Conservation (phyloP, 1,284 basidiomycete genomes). For the Sanghuangporus weigelae region DNA sequence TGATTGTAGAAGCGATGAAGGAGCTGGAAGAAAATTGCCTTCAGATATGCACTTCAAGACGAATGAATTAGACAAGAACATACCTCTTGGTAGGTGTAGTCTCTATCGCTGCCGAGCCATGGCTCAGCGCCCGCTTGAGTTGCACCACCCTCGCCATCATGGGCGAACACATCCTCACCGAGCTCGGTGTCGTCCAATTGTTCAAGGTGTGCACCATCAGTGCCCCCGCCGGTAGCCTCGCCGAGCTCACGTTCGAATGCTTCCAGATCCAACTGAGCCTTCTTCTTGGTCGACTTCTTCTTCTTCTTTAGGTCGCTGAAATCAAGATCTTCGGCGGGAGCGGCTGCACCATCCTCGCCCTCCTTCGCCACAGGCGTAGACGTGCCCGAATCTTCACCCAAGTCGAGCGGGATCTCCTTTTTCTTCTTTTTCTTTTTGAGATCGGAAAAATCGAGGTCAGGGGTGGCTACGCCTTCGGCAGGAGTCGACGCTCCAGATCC, state of each 20-base stretch:
- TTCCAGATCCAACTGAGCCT: constrained; percentile 34
- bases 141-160: constrained; percentile 39
- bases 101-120: constrained; percentile 90
- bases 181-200: constrained; percentile 74
- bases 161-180: constrained; percentile 81
- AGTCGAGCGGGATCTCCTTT: constrained; percentile 68
- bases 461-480: constrained; percentile 34
- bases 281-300: constrained; percentile 56
- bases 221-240: constrained; percentile 44
- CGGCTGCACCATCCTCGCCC: constrained; percentile 29
- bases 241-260: constrained; percentile 49
- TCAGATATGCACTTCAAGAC: constrained; percentile 1
- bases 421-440: constrained; percentile 86
- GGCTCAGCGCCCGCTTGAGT: constrained; percentile 70
- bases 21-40: constrained; percentile 49
- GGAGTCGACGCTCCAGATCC: constrained; percentile 63
- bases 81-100: constrained; percentile 93
- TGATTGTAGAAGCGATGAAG: constrained; percentile 90
- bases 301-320: constrained; percentile 63
- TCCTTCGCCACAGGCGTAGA: constrained; percentile 23
- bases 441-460: constrained; percentile 77
- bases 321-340: constrained; percentile 25
- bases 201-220: constrained; percentile 41
- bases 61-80: constrained; percentile 16
- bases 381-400: constrained; percentile 29